Percentiles rank a stretch among this genome's conserved stretches.
phyloP scores from a whole-genome alignment of 345 rosid species.

The Heritiera littoralis region DNA sequence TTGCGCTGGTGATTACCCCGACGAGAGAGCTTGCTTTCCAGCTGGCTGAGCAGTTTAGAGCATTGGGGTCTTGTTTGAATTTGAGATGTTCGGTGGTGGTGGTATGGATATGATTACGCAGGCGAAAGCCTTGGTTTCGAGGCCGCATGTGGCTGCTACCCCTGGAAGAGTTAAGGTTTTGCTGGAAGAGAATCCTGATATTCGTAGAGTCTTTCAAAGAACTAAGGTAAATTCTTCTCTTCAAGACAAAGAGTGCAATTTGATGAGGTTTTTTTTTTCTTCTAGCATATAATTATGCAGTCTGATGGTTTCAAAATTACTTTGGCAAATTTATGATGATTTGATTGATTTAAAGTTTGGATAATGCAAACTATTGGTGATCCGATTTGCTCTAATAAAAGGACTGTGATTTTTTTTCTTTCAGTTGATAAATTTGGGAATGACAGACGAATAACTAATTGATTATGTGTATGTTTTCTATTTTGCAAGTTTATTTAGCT shows the following conservation, averaged over 20 bases:
- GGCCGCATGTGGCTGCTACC: conserved; percentile 89
- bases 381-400: not conserved
- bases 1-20: conserved; percentile 83
- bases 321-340: not conserved
- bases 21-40: conserved; percentile 93
- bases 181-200: conserved; percentile 76
- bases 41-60: conserved; percentile 92
- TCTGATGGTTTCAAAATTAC: not conserved
- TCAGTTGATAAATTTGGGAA: not conserved
- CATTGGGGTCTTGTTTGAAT: conserved; percentile 84
- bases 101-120: conserved; percentile 89
- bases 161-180: conserved; percentile 91
- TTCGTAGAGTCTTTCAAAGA: conserved; percentile 70
- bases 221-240: conserved; percentile 53
- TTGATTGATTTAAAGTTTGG: not conserved
- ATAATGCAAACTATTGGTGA: not conserved
- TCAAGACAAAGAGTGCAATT: not conserved
- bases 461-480: not conserved
- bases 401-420: not conserved
- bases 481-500: not conserved
- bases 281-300: not conserved
- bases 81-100: conserved; percentile 75
- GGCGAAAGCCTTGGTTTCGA: conserved; percentile 54
- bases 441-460: not conserved
- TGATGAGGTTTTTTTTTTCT: not conserved